Evolutionary conservation across 768 basidiomycete species (phyloP), one percentile per base, ranked within the genome.

Genomic region (Astraeus odoratus): DNA sequence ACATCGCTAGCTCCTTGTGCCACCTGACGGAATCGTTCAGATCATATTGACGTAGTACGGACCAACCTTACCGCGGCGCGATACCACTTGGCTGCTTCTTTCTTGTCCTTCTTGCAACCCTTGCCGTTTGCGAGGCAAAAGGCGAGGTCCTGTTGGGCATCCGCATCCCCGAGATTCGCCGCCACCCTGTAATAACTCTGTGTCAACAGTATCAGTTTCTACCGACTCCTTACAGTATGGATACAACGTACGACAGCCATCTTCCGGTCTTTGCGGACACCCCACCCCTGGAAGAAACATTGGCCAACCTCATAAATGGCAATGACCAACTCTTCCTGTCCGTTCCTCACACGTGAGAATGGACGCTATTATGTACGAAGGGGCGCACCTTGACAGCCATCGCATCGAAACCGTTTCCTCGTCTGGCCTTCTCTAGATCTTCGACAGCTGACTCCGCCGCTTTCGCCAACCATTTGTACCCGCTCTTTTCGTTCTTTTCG

Each of bases 211-310:
- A 30, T 47, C 13, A 24, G 16, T 25, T n/a, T n/a, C 39, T 44
- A 47, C 16, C 43, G 9, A 20, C 20, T 25, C 44, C 12, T 22
- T 42, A 8, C 19, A 47, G 38, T 8, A 24, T 19, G 27, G 19
- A 33, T 22, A 8, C 6, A 10, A 75, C 84, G 45, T 60, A 87
- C 85, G 20, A 90, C 81, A 5, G 78, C 88, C 87, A 93, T 89
- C 72, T 85, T 88, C 68, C 86, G 83, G 63, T 94, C 88, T 60
- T 89, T 88, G 23, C 67, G 58, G 10, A 90, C 81, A 7, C 92
- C 92, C 90, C 91, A 94, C 1, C 91, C 92, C 42, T 90, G 87
- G 59, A 86, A 87, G 65, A 92, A 95, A 59, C 88, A 91, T 62
- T 90, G 87, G 1, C 88, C 92, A 4, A 94, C 88, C 65, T 94